These are phyloP conservation scores for Trametes elegans DNA, from an alignment of 768 basidiomycete species.

Conservation along the genomic window DNA sequence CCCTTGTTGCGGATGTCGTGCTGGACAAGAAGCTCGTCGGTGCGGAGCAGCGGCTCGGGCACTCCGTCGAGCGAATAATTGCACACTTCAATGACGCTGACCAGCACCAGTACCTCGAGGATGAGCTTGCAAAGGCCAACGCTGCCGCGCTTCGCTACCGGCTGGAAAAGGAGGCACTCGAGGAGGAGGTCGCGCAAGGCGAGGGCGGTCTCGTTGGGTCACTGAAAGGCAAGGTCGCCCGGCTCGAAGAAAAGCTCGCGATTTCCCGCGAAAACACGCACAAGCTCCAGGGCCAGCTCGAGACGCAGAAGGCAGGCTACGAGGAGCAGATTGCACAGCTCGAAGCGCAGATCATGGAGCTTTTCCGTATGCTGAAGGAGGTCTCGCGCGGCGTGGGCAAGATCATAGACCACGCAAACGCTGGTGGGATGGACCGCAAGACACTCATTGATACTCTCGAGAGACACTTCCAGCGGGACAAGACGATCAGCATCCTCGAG, in stretches of 20 bases:
- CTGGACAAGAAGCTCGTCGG: slow-evolving; percentile 87
- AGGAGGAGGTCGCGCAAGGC: slow-evolving; percentile 79
- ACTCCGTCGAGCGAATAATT: slow-evolving; percentile 86
- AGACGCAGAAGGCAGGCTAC: slow-evolving; percentile 72
- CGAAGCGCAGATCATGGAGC: slow-evolving; percentile 88
- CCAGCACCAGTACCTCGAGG: slow-evolving; percentile 70
- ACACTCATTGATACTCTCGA: slow-evolving; percentile 78
- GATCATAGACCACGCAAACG: slow-evolving; percentile 55
- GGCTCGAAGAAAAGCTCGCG: slow-evolving; percentile 73
- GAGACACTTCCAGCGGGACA: slow-evolving; percentile 77
- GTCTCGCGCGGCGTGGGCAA: slow-evolving; percentile 73
- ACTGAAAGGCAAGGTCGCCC: slow-evolving; percentile 67
- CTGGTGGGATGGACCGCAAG: slow-evolving; percentile 71
- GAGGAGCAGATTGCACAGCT: slow-evolving; percentile 87
- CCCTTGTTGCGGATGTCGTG: slow-evolving; percentile 86
- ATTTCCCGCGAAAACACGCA: slow-evolving; percentile 78
- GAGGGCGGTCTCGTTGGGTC: slow-evolving; percentile 82
- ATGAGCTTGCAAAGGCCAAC: slow-evolving; percentile 71
- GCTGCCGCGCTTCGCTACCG: slow-evolving; percentile 61
- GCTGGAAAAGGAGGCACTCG: slow-evolving; percentile 79
- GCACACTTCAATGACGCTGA: slow-evolving; percentile 90
- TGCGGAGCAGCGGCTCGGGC: slow-evolving; percentile 81
- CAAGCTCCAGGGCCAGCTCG: slow-evolving; percentile 73
- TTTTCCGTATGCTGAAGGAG: slow-evolving; percentile 92
- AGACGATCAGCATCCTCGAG: slow-evolving; percentile 85